Percentiles rank a stretch among this genome's conserved stretches.
phyloP scores from a whole-genome alignment of 2,329 filamentous ascomycete genomes.

The Arthrobotrys entomopaga region DNA sequence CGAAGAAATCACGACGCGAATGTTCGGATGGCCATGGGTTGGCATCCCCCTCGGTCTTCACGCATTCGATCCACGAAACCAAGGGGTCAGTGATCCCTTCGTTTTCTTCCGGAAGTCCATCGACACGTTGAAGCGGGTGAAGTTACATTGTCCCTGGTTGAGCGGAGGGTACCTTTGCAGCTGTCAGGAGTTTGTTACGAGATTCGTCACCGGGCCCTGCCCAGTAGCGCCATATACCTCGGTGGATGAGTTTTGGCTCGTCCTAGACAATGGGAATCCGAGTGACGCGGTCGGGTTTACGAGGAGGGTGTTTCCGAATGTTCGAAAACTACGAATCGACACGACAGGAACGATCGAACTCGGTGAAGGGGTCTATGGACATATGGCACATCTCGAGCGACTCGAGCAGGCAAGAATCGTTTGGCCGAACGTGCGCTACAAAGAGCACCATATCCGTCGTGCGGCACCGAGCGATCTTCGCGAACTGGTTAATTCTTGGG shows the following conservation, averaged over 20 bases:
- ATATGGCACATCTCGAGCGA: neutral
- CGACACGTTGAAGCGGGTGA: too few relatives aligned
- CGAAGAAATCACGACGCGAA: too few relatives aligned
- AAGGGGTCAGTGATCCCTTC: too few relatives aligned
- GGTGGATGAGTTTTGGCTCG: neutral
- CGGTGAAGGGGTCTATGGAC: neutral
- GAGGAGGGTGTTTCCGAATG: constrained; percentile 1
- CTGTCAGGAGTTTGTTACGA: too few relatives aligned
- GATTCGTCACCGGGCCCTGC: too few relatives aligned
- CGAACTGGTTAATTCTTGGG: constrained; percentile 2
- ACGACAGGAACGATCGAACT: neutral
- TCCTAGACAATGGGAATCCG: neutral
- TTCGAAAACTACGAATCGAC: neutral
- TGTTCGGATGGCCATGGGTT: too few relatives aligned
- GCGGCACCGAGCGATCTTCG: neutral
- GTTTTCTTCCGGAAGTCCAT: too few relatives aligned
- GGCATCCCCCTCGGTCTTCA: too few relatives aligned
- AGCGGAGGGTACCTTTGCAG: too few relatives aligned
- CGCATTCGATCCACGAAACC: too few relatives aligned
- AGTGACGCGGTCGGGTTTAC: constrained; percentile 3
- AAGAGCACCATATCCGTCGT: neutral
- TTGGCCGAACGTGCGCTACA: neutral
- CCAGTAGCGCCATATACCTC: neutral
- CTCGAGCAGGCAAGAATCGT: neutral
- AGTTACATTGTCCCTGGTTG: too few relatives aligned